phyloP scores from a whole-genome alignment of 805 yeast genomes.

The Starmerella apis region DNA sequence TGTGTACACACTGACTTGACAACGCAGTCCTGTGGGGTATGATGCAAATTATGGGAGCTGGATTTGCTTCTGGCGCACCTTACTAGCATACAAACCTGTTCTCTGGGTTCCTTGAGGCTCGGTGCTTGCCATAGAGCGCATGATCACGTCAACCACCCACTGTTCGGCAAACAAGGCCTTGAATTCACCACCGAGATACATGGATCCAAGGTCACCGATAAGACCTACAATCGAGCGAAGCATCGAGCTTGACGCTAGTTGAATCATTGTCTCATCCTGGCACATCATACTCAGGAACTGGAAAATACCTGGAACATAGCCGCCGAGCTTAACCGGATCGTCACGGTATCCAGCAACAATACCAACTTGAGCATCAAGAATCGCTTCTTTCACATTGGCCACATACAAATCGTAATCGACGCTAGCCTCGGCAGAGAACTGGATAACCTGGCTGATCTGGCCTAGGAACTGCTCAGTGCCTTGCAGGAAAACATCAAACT shows the following conservation, averaged over 20 bases:
- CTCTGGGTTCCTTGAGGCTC: constrained; percentile 63
- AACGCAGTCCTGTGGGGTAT: background rate
- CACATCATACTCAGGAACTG: constrained; percentile 53
- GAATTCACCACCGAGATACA: constrained; percentile 70
- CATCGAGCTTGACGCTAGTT: constrained; percentile 48
- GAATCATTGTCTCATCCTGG: constrained; percentile 47
- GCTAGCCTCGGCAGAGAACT: constrained; percentile 40
- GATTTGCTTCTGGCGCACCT: constrained; percentile 62
- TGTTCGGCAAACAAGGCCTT: constrained; percentile 53
- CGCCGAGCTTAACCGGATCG: constrained; percentile 52
- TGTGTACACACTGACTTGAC: background rate
- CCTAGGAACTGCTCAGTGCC: constrained; percentile 64
- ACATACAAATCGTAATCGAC: constrained; percentile 70
- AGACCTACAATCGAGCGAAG: constrained; percentile 80
- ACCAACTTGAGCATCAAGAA: constrained; percentile 93
- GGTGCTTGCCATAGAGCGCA: constrained; percentile 53
- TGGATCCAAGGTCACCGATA: constrained; percentile 83
- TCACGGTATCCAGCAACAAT: constrained; percentile 80
- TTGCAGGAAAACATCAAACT: constrained; percentile 63
- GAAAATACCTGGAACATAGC: constrained; percentile 60
- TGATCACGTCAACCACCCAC: constrained; percentile 73
- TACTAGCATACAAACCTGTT: constrained; percentile 88
- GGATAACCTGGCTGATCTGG: constrained; percentile 31
- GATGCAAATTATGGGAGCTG: constrained; percentile 22
- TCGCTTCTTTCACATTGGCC: constrained; percentile 64